Conservation (phyloP, 225 moss, liverwort and hornwort genomes). For the Polytrichum formosum region DNA sequence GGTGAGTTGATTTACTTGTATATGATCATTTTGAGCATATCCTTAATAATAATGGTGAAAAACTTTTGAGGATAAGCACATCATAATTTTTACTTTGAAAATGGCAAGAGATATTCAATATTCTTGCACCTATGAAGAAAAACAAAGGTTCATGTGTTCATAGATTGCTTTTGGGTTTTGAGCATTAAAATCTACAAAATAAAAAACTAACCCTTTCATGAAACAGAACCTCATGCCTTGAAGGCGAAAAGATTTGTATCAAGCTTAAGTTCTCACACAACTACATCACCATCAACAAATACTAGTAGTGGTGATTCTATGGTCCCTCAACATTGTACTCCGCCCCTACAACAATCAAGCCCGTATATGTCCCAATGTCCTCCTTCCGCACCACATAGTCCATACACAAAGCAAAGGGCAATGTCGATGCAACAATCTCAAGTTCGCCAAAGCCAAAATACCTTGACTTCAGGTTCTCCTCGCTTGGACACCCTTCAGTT, state of each 20-base stretch:
- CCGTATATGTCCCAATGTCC: conserved; percentile 17
- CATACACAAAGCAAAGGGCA: conserved; percentile 13
- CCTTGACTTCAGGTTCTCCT: conserved; percentile 5
- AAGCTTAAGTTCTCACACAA: conserved; percentile 56
- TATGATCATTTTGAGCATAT: too few species aligned
- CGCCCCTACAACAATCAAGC: conserved; percentile 8
- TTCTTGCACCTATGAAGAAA: too few species aligned
- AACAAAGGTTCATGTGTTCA: too few species aligned
- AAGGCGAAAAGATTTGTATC: conserved; percentile 70
- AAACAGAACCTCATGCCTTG: conserved; percentile 49
- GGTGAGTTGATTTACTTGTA: conserved; percentile 26
- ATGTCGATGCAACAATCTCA: not conserved
- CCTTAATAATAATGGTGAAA: too few species aligned
- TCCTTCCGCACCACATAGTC: conserved; percentile 23
- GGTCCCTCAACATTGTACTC: not conserved
- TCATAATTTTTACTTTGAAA: too few species aligned
- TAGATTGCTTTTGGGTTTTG: too few species aligned
- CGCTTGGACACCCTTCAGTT: conserved; percentile 46
- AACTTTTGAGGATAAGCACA: too few species aligned
- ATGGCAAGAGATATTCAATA: too few species aligned
- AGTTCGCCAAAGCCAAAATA: not conserved
- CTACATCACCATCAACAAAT: conserved; percentile 23
- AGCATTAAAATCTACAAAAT: too few species aligned
- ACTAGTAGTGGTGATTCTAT: too few species aligned
- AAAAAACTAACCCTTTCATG: too few species aligned